Base-by-base conservation (phyloP, 108 stramenopile species). In the Cyclostephanos tholiformis region DNA sequence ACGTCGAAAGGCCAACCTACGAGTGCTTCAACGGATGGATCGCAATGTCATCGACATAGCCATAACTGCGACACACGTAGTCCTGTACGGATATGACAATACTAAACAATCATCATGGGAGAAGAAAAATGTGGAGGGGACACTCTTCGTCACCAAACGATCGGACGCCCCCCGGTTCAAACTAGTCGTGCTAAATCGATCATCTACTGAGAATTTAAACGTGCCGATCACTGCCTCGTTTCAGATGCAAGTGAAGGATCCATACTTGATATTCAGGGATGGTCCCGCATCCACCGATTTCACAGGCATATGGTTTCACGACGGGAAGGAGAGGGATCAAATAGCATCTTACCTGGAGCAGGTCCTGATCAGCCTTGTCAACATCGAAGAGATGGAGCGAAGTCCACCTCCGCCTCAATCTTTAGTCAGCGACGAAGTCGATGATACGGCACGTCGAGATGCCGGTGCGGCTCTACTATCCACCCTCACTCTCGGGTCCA, bases 281-380 rank as follows among this genome's bases (percentile, higher is more conserved):
- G 55, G 60, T 51, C 44, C 55, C 3, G 38, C 69, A 10, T 71
- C 76, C 0, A 56, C 75, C 29, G 64, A 62, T 19, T 30, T 63
- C 20, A 73, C 61, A 20, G 93, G 93, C 19, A 89, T 91, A 63
- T 92, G 91, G 91, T 95, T 95, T 59, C 88, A 85, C 13, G 75
- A 86, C 80, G 75, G 72, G 6, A 74, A 84, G 9, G 93, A 95
- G 68, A 80, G 89, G 23, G 71, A 76, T 5, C 57, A 69, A 6
- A 64, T 94, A 30, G 83, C 75, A 27, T 57, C 77, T 10, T 69
- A 79, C 52, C 71, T 94, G 64, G 64, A 79, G 29, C 35, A 74
- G 11, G 78, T 87, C 0, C 64, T 89, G 25, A 75, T 75, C 38
- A 82, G 76, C 58, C 61, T 84, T 22, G 58, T 17, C 17, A 59